Conservation (phyloP, 352 stramenopile species). For the Aphanomyces stellatus region DNA sequence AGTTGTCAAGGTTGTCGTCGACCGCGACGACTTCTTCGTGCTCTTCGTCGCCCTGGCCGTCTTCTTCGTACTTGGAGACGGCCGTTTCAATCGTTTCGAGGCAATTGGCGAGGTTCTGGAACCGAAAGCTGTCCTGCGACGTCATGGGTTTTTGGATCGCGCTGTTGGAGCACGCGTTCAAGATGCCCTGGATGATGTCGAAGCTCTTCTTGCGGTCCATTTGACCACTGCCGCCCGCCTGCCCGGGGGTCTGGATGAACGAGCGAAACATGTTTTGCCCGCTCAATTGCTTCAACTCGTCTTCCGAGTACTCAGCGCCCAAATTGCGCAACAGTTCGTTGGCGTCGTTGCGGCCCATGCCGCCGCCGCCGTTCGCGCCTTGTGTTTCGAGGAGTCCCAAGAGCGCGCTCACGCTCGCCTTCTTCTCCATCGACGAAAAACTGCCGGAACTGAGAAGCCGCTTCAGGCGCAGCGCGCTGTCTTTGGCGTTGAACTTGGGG, state of each 20-base stretch:
- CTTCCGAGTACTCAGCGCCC: slow-evolving; percentile 71
- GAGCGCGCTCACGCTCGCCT: slow-evolving; percentile 70
- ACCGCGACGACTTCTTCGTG: slow-evolving; percentile 70
- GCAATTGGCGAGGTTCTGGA: slow-evolving; percentile 68
- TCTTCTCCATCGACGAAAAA: slow-evolving; percentile 81
- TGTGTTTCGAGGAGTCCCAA: slow-evolving; percentile 80
- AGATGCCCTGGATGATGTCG: slow-evolving; percentile 82
- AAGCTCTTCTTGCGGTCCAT: slow-evolving; percentile 81
- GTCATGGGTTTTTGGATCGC: slow-evolving; percentile 83
- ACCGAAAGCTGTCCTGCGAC: slow-evolving; percentile 79
- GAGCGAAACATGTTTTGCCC: slow-evolving; percentile 74
- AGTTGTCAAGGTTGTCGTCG: slow-evolving; percentile 78
- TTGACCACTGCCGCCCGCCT: slow-evolving; percentile 19
- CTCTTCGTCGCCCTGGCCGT: slow-evolving; percentile 58
- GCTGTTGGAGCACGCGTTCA: slow-evolving; percentile 77
- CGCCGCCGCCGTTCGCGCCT: slow-evolving; percentile 27
- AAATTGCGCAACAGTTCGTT: slow-evolving; percentile 68
- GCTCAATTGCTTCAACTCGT: slow-evolving; percentile 54
- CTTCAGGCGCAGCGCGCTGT: slow-evolving; percentile 41
- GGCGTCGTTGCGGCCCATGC: slow-evolving; percentile 6
- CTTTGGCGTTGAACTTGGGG: slow-evolving; percentile 22
- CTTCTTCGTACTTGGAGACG: slow-evolving; percentile 48
- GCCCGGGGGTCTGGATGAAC: slow-evolving; percentile 41
- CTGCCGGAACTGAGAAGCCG: slow-evolving; percentile 72
- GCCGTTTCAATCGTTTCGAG: slow-evolving; percentile 76